phyloP scores from a whole-genome alignment of 129 eudicot genomes.

The Lactuca sativa region DNA sequence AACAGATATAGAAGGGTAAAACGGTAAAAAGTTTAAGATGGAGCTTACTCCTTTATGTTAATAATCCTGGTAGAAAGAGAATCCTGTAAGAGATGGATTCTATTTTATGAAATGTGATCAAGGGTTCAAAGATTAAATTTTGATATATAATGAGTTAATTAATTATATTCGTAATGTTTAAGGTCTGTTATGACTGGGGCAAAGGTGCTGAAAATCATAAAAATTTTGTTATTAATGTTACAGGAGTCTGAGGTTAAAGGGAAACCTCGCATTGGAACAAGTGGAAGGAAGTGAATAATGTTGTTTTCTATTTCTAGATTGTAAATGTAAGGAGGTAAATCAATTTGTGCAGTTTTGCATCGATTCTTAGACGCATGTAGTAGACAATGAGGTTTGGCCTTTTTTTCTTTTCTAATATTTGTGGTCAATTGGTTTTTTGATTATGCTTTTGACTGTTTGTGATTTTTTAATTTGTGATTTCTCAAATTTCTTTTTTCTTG shows the following conservation, averaged over 20 bases:
- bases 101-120: slow-evolving; percentile 9
- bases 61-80: background rate
- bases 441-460: no score
- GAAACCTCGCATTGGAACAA: slow-evolving; percentile 59
- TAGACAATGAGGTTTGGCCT: slow-evolving; percentile 4
- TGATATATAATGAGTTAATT: no score
- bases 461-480: no score
- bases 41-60: slow-evolving; percentile 9
- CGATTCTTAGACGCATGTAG: slow-evolving; percentile 4
- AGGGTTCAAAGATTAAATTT: slow-evolving; percentile 16
- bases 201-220: no score
- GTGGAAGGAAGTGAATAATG: slow-evolving; percentile 51
- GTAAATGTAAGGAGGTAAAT: slow-evolving; percentile 22
- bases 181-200: no score
- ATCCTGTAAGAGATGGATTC: slow-evolving; percentile 15
- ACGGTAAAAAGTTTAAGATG: slow-evolving; percentile 18
- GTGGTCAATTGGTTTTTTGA: background rate
- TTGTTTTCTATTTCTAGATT: background rate
- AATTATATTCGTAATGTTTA: no score
- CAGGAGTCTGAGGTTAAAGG: no score
- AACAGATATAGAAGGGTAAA: slow-evolving; percentile 17
- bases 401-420: background rate
- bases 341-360: background rate
- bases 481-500: no score
- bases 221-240: no score